A percentile compares a stretch with the other conserved stretches of the same genome.
Evolutionary conservation across 257 asterid genomes (phyloP).

Genomic region (Lantana camara): DNA sequence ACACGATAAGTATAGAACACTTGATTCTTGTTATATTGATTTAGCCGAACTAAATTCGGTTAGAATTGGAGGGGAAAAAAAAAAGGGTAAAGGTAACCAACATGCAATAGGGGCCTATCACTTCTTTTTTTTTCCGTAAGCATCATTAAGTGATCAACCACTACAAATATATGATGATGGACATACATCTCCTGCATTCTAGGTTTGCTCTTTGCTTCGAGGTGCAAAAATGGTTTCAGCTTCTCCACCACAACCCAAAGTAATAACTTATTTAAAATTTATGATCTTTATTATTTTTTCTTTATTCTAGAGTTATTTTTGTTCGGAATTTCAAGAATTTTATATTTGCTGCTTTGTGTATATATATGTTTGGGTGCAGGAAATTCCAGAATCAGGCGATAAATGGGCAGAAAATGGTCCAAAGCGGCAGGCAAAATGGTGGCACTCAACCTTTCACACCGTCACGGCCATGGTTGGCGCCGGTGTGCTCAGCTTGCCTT

Average conservation of each 20-base stretch:
- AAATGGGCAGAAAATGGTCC: constrained; percentile 47
- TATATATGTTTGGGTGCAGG: constrained; percentile 36
- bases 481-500: constrained; percentile 71
- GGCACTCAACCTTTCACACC: constrained; percentile 72
- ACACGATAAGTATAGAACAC: too few relatives aligned
- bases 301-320: not conserved
- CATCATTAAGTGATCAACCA: constrained; percentile 25
- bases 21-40: too few relatives aligned
- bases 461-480: constrained; percentile 83
- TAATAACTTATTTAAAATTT: constrained; percentile 5
- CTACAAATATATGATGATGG: constrained; percentile 45
- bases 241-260: constrained; percentile 65
- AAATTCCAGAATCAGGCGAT: constrained; percentile 45
- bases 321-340: not conserved
- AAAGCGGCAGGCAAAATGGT: constrained; percentile 63
- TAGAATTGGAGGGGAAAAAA: too few relatives aligned
- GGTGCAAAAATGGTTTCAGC: constrained; percentile 47
- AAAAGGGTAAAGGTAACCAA: constrained; percentile 21
- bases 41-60: too few relatives aligned
- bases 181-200: constrained; percentile 40
- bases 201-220: constrained; percentile 23
- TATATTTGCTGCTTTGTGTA: not conserved
- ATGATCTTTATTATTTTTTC: not conserved
- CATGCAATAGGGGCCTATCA: constrained; percentile 23
- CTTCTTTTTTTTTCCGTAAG: constrained; percentile 31